These are phyloP conservation scores for Botryotinia calthae DNA, from an alignment of 2,329 filamentous ascomycete genomes.

Conservation along the genomic window DNA sequence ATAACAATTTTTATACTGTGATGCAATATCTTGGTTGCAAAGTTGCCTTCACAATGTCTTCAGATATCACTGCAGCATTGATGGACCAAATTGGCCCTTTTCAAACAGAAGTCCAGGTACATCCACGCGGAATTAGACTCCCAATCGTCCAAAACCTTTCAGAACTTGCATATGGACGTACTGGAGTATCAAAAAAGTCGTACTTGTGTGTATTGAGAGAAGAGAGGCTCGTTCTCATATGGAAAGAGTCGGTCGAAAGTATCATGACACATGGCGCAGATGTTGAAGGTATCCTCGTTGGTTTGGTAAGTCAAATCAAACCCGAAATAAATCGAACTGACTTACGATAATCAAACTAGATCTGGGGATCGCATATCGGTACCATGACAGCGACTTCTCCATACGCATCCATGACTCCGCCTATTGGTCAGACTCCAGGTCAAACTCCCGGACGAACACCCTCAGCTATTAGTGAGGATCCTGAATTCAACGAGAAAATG, in stretches of 20 bases:
- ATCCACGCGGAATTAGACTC: slow-evolving; percentile 23
- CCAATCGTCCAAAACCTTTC: slow-evolving; percentile 49
- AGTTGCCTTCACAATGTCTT: slow-evolving; percentile 49
- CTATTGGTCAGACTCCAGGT: slow-evolving; percentile 14
- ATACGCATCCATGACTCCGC: slow-evolving; percentile 22
- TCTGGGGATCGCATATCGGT: slow-evolving; percentile 30
- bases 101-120: slow-evolving; percentile 26
- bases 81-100: slow-evolving; percentile 28
- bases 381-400: slow-evolving; percentile 23
- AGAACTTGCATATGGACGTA: slow-evolving; percentile 43
- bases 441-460: slow-evolving; percentile 19
- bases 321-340: neutral
- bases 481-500: slow-evolving; percentile 25
- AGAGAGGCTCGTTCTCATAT: slow-evolving; percentile 27
- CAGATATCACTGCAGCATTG: slow-evolving; percentile 45
- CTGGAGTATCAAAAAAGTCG: slow-evolving; percentile 21
- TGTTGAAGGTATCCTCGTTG: slow-evolving; percentile 27
- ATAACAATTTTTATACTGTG: slow-evolving; percentile 20
- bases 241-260: slow-evolving; percentile 29
- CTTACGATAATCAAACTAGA: slow-evolving; percentile 18
- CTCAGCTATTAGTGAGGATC: slow-evolving; percentile 20
- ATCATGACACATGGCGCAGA: slow-evolving; percentile 28
- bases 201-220: slow-evolving; percentile 27
- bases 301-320: slow-evolving; percentile 22
- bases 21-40: slow-evolving; percentile 25